phyloP scores from a whole-genome alignment of 805 yeast genomes.

The Candida lessepsii region DNA sequence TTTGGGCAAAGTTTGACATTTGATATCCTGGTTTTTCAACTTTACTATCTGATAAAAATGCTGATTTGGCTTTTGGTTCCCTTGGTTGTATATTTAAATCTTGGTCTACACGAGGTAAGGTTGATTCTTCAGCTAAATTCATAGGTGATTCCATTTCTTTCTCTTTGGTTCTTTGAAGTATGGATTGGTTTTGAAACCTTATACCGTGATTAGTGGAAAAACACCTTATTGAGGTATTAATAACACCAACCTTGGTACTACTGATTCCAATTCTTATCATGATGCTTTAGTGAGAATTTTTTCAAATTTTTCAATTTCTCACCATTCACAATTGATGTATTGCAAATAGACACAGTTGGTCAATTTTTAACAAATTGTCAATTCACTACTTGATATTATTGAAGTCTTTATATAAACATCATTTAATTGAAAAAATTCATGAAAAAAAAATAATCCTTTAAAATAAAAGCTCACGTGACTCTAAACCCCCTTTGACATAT shows the following conservation, averaged over 20 bases:
- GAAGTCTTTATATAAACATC: too few relatives aligned
- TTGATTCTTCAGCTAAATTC: conserved; percentile 39
- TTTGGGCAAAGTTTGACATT: conserved; percentile 37
- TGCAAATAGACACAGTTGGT: not conserved
- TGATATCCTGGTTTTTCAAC: conserved; percentile 36
- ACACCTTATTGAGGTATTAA: not conserved
- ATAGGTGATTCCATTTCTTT: conserved; percentile 26
- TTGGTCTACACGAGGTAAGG: conserved; percentile 37
- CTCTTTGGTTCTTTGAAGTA: conserved; percentile 5
- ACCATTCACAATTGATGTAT: conserved; percentile 1
- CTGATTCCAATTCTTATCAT: not conserved
- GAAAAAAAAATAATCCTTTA: not conserved
- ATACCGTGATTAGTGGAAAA: not conserved
- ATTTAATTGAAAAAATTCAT: not conserved
- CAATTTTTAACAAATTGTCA: too few relatives aligned
- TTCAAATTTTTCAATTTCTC: conserved; percentile 1
- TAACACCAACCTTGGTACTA: not conserved
- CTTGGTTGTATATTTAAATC: conserved; percentile 35
- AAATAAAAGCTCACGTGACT: too few relatives aligned
- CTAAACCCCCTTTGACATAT: too few relatives aligned
- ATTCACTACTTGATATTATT: too few relatives aligned
- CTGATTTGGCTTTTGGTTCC: conserved; percentile 33
- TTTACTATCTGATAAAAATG: conserved; percentile 39
- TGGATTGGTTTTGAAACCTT: conserved; percentile 5
- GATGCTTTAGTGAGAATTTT: not conserved